These are phyloP conservation scores for Plasmodium reichenowi DNA, from an alignment of 169 alveolate genomes.

Conservation along the genomic window DNA sequence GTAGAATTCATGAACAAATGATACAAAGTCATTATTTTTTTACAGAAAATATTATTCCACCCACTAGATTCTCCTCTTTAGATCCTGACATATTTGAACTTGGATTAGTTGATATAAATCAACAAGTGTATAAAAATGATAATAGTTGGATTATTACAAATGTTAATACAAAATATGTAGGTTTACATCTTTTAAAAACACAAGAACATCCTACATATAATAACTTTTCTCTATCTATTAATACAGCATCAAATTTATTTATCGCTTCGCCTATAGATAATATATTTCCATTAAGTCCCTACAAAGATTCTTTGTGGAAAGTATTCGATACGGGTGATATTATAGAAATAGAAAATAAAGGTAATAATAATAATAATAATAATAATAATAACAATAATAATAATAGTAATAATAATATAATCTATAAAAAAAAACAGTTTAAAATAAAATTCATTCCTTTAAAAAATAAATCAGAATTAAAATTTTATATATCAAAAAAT, in stretches of 20 bases:
- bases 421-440: constrained; percentile 1
- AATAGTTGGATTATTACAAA: constrained; percentile 76
- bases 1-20: constrained; percentile 76
- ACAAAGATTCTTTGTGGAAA: constrained; percentile 77
- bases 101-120: constrained; percentile 76
- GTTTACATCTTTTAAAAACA: constrained; percentile 79
- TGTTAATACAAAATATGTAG: constrained; percentile 79
- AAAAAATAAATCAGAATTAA: constrained; percentile 25
- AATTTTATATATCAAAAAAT: constrained; percentile 17
- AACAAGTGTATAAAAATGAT: constrained; percentile 76
- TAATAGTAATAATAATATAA: background rate
- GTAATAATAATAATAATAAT: no score
- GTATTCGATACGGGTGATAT: constrained; percentile 60
- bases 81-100: constrained; percentile 80
- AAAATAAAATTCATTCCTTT: constrained; percentile 35
- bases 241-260: constrained; percentile 79
- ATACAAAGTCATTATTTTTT: constrained; percentile 81
- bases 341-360: constrained; percentile 8
- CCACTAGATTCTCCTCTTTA: constrained; percentile 73
- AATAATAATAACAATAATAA: no score
- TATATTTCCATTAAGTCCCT: constrained; percentile 73
- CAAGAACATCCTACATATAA: constrained; percentile 51
- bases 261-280: constrained; percentile 78
- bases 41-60: constrained; percentile 66
- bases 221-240: constrained; percentile 76